phyloP scores from a whole-genome alignment of 805 yeast species.

The Torulaspora franciscae region DNA sequence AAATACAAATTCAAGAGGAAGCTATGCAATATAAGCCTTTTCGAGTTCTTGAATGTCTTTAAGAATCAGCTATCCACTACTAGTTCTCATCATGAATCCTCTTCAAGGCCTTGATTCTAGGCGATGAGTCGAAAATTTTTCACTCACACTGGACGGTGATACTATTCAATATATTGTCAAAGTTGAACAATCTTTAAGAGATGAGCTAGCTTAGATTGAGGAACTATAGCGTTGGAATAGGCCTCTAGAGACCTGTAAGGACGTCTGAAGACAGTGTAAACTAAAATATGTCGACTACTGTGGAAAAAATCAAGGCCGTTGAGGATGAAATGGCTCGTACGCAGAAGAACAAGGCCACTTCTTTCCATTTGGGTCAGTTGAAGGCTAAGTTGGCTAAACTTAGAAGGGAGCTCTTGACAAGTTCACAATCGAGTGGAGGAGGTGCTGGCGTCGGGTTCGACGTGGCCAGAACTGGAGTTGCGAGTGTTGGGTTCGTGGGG shows the following conservation, averaged over 20 bases:
- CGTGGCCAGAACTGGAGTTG: slow-evolving; percentile 98
- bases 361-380: slow-evolving; percentile 93
- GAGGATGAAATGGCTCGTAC: slow-evolving; percentile 98
- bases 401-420: slow-evolving; percentile 82
- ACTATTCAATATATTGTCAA: slow-evolving; percentile 1
- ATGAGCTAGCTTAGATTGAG: slow-evolving; percentile 10
- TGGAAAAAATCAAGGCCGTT: slow-evolving; percentile 74
- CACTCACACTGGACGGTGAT: slow-evolving; percentile 10
- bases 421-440: slow-evolving; percentile 66
- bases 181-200: slow-evolving; percentile 12
- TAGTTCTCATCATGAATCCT: not conserved
- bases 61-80: not conserved
- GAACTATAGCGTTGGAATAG: not conserved
- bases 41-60: not conserved
- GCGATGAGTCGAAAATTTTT: slow-evolving; percentile 15
- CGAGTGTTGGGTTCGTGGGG: slow-evolving; percentile 95
- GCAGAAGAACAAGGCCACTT: slow-evolving; percentile 96
- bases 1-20: not conserved
- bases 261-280: not conserved
- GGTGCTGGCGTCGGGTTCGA: slow-evolving; percentile 94
- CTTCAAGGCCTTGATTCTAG: not conserved
- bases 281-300: slow-evolving; percentile 54
- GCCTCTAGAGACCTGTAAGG: not conserved
- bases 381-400: slow-evolving; percentile 95
- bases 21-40: not conserved